A percentile compares a stretch with the other conserved stretches of the same genome.
Conservation (phyloP, 2,329 filamentous ascomycete species). For the Colletotrichum cereale region DNA sequence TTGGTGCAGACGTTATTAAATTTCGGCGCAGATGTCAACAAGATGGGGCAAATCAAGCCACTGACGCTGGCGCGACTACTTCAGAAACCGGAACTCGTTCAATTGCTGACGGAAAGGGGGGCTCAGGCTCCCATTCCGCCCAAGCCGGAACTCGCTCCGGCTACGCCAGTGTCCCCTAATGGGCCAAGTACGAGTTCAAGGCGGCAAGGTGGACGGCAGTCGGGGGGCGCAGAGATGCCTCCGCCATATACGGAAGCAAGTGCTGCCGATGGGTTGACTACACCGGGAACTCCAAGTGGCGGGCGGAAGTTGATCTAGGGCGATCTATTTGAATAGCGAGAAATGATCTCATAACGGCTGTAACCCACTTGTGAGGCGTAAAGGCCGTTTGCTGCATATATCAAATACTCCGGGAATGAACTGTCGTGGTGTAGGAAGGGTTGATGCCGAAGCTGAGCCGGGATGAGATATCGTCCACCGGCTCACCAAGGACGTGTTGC, state of each 20-base stretch:
- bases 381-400: neutral
- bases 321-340: neutral
- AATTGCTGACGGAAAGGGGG: slow-evolving; percentile 30
- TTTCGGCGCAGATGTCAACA: slow-evolving; percentile 41
- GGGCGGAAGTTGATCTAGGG: neutral
- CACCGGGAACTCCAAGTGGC: neutral
- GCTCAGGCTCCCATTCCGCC: slow-evolving; percentile 22
- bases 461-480: too few relatives aligned
- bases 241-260: slow-evolving; percentile 5
- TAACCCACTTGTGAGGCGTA: neutral
- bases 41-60: slow-evolving; percentile 26
- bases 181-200: neutral
- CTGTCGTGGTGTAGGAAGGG: too few relatives aligned
- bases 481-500: too few relatives aligned
- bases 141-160: neutral
- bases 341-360: neutral
- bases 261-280: neutral
- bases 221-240: neutral
- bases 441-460: too few relatives aligned
- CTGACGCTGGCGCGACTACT: slow-evolving; percentile 27
- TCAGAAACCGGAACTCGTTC: slow-evolving; percentile 23
- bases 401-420: neutral
- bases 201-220: neutral
- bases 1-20: slow-evolving; percentile 38
- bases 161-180: neutral